Evolutionary conservation across 257 asterid species (phyloP), one percentile per base, ranked within the genome.

Genomic region (Rauvolfia tetraphylla): DNA sequence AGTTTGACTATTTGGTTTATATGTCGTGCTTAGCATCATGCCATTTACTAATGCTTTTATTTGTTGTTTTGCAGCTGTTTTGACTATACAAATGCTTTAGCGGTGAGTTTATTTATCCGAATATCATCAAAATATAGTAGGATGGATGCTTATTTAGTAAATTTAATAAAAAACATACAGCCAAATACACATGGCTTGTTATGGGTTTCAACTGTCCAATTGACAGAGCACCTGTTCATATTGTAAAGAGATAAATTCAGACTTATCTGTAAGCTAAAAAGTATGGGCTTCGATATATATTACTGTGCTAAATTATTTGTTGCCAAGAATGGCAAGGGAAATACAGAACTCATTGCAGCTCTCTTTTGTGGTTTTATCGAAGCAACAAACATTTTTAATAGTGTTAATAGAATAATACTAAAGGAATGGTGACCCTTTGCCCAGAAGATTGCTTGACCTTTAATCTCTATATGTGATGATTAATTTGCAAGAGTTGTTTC

Each of bases 41-140:
- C 27, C 39, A 53, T 42, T 48, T 14, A 44, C 49, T 81, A 79
- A 78, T 79, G 27, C 73, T 56, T 38, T 23, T 68, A 33, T 76
- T 78, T 72, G 56, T 75, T 76, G 62, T 81, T n/a, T 80, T 86
- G 85, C 98, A 95, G 99, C 86, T 95, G 99, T 83, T 95, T 95
- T 79, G 99, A 95, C 91, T 95, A 95, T 92, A 92, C 98, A 8
- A 95, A 92, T 83, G 98, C 90, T 65, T 88, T 95, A 73, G 98
- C 98, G 90, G 98, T 92, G 86, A 90, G 97, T 86, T 75, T 36
- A 66, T 36, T 63, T 36, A 20, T 66, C 49, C 61, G 17, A 71
- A 12, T 46, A 8, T 53, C 9, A 4, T n/a, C 65, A 33, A 34
- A n/a, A n/a, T n/a, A 58, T 71, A 56, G 13, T 42, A 46, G 42